Evolutionary conservation across 768 basidiomycete genomes (phyloP), one percentile per base, ranked within the genome.

Genomic region (Chalciporus piperatus): DNA sequence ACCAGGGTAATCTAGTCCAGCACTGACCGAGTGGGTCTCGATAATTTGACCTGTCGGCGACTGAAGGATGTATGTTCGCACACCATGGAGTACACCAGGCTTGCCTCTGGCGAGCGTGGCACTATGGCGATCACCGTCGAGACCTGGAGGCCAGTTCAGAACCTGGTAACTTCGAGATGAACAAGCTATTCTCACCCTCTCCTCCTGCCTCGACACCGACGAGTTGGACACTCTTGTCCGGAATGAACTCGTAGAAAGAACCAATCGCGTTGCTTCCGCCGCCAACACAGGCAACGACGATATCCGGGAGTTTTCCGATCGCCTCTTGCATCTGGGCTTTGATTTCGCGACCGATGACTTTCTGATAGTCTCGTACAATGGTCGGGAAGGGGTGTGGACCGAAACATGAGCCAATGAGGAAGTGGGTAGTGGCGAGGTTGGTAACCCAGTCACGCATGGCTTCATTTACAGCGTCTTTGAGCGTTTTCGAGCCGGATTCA

Each of bases 371-470:
- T 43, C 97, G 87, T 38, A 99, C 97, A 52, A 99, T 92, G 19
- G 97, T 98, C 1, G 97, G 97, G 84, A 99, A 98, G 3, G 97
- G 97, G 69, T 98, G 95, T 3, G 97, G 97, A 13, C 96, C 97
- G 58, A 98, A 98, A 38, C 84, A 92, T 12, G 95, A 98, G 25
- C 97, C 97, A 56, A 99, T 91, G 58, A 98, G 83, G 73, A 98
- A 99, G 72, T 98, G 94, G 1, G 96, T 98, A 5, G 76, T 92
- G 13, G 92, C 76, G 28, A 99, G 80, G 68, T 98, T 95, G 28
- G 95, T 93, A 9, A 98, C 97, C 97, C 97, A 98, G 71, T 97
- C 95, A 38, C 97, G 85, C 81, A 98, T 82, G 6, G 97, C 96
- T 58, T 98, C 96, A 74, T 98, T 99, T 57, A 98, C 93, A 25